phyloP scores from a whole-genome alignment of 2,329 filamentous ascomycete genomes.

The Fusarium newnesense region DNA sequence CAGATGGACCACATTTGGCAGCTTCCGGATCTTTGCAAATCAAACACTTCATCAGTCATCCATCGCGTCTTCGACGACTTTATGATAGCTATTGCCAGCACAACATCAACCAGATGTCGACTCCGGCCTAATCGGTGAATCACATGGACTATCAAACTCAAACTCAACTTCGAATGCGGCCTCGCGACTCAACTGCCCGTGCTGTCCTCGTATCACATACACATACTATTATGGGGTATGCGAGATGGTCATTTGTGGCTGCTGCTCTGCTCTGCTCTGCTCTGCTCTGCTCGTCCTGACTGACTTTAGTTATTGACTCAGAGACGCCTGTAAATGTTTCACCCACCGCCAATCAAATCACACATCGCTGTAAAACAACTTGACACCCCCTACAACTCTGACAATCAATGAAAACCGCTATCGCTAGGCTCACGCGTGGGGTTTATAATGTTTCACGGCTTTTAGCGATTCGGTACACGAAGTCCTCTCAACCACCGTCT shows the following conservation, averaged over 20 bases:
- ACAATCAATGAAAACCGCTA: slow-evolving; percentile 20
- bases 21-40: slow-evolving; percentile 54
- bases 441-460: neutral
- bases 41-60: slow-evolving; percentile 53
- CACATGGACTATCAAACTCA: slow-evolving; percentile 48
- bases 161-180: slow-evolving; percentile 48
- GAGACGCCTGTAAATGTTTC: slow-evolving; percentile 49
- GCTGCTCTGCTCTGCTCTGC: slow-evolving; percentile 32
- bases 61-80: slow-evolving; percentile 51
- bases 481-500: neutral
- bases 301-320: slow-evolving; percentile 45
- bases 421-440: slow-evolving; percentile 1
- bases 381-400: slow-evolving; percentile 41
- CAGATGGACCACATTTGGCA: slow-evolving; percentile 53
- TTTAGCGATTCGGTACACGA: neutral
- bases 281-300: slow-evolving; percentile 37
- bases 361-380: slow-evolving; percentile 48
- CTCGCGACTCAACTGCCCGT: slow-evolving; percentile 46
- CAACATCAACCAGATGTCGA: slow-evolving; percentile 49
- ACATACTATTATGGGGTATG: slow-evolving; percentile 39
- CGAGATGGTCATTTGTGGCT: slow-evolving; percentile 37
- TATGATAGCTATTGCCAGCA: slow-evolving; percentile 52
- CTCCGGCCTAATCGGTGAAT: slow-evolving; percentile 49
- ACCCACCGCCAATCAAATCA: slow-evolving; percentile 42
- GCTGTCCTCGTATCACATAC: slow-evolving; percentile 43